Evolutionary conservation across 2,329 filamentous ascomycete genomes (phyloP).

Genomic region (Chaetothyriales sp.): DNA sequence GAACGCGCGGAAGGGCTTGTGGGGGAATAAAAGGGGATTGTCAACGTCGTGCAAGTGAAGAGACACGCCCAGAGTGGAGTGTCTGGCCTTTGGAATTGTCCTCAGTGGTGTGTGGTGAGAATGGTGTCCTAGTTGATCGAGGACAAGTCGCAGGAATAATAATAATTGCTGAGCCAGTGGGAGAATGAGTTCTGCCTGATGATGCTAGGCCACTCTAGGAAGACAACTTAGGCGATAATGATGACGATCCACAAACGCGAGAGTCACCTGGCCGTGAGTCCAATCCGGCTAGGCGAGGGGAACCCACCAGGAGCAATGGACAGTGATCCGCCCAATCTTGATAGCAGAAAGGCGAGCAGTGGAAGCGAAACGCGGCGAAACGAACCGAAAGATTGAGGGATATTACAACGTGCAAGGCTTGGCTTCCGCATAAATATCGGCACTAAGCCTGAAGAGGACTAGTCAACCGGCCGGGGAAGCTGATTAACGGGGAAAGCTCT

Average conservation of each 20-base stretch:
- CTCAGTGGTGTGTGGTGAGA: slow-evolving; percentile 1
- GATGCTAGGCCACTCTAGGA: background rate
- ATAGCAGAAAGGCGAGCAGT: background rate
- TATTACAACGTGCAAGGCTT: background rate
- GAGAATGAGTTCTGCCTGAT: slow-evolving; percentile 12
- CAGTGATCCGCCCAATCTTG: background rate
- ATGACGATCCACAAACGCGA: background rate
- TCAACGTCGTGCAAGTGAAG: background rate
- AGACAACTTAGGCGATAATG: background rate
- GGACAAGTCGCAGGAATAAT: slow-evolving; percentile 5
- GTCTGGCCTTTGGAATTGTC: slow-evolving; percentile 7
- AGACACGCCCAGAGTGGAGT: slow-evolving; percentile 17
- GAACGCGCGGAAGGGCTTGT: slow-evolving; percentile 52
- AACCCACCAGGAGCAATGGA: background rate
- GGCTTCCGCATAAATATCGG: background rate
- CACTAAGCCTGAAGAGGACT: background rate
- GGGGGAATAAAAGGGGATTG: slow-evolving; percentile 9
- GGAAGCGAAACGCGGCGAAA: background rate
- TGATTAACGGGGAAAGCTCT: background rate
- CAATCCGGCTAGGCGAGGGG: background rate
- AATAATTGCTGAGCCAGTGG: slow-evolving; percentile 4
- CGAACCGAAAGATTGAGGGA: background rate
- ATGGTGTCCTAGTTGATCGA: slow-evolving; percentile 2
- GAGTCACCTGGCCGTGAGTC: background rate
- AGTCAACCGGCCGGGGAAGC: background rate